A percentile compares a stretch with the other conserved stretches of the same genome.
Conservation (phyloP, 2,329 filamentous ascomycete species). For the Phialophora tarda region DNA sequence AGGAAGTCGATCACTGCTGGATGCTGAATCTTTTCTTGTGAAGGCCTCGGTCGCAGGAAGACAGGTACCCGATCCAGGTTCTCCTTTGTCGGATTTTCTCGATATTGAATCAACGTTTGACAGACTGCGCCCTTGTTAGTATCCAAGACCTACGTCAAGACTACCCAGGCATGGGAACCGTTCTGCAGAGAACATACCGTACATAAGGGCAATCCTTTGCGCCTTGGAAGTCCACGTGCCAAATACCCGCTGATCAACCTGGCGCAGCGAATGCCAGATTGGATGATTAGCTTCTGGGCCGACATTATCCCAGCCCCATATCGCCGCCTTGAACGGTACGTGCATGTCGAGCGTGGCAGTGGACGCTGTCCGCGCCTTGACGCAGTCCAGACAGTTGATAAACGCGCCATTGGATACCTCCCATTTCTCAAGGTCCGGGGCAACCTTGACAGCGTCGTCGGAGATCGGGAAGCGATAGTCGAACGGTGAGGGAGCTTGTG, state of each 20-base stretch:
- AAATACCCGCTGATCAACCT: constrained; percentile 37
- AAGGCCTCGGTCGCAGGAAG: constrained; percentile 34
- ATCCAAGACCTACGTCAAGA: not conserved
- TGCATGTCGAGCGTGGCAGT: constrained; percentile 31
- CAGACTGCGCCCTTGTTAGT: constrained; percentile 21
- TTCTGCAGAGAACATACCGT: constrained; percentile 6
- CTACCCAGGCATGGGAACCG: not conserved
- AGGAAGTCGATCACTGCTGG: constrained; percentile 39
- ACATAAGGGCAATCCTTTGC: constrained; percentile 38
- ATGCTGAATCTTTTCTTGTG: constrained; percentile 38
- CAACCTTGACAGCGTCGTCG: constrained; percentile 22
- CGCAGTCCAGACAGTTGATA: constrained; percentile 25
- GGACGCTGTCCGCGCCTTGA: constrained; percentile 24
- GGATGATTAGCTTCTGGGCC: constrained; percentile 35
- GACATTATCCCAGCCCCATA: constrained; percentile 38
- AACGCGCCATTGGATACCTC: constrained; percentile 38
- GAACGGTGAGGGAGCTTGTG: constrained; percentile 31
- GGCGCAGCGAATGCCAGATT: constrained; percentile 34
- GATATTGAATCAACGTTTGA: constrained; percentile 35
- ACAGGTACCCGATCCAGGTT: constrained; percentile 36
- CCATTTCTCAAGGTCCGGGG: constrained; percentile 37
- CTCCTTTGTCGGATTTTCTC: constrained; percentile 36
- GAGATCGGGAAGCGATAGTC: constrained; percentile 29
- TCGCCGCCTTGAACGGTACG: constrained; percentile 36
- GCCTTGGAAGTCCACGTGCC: constrained; percentile 38